Percentiles rank a stretch among this genome's conserved stretches.
phyloP scores from a whole-genome alignment of 768 basidiomycete genomes.

The Pulveroboletus sp. region DNA sequence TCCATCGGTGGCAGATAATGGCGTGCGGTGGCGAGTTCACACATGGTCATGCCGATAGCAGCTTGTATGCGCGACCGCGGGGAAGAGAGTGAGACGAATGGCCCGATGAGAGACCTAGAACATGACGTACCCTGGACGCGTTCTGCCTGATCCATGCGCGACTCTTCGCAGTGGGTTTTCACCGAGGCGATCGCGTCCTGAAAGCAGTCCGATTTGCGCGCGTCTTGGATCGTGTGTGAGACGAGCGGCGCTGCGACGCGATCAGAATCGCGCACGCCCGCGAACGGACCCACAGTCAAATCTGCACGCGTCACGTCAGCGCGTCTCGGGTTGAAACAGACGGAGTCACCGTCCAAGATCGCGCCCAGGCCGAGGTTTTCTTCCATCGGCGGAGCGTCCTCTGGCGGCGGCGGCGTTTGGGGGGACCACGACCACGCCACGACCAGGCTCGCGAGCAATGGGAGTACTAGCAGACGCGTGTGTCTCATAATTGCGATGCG shows the following conservation, averaged over 20 bases:
- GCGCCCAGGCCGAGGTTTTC: no score
- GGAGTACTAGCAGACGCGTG: background rate
- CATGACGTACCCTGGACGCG: constrained; percentile 63
- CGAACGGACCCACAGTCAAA: no score
- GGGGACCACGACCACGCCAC: background rate
- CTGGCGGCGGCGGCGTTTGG: background rate
- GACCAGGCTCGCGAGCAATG: background rate
- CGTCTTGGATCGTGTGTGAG: constrained; percentile 3
- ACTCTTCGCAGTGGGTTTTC: constrained; percentile 47
- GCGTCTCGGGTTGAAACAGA: no score
- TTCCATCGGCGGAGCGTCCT: no score
- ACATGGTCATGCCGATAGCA: constrained; percentile 74
- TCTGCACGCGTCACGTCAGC: constrained; percentile 3
- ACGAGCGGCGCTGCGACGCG: constrained; percentile 12
- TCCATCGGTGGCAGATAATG: constrained; percentile 67
- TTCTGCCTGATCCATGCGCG: constrained; percentile 57
- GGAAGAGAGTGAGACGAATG: background rate
- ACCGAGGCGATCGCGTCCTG: constrained; percentile 47
- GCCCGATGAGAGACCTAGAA: no score
- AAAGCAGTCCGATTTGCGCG: constrained; percentile 60
- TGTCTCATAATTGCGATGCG: background rate
- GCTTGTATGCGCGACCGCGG: constrained; percentile 40
- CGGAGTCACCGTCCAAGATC: background rate
- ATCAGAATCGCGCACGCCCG: no score
- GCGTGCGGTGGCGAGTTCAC: constrained; percentile 72